Conservation (phyloP, 2,329 filamentous ascomycete species). For the Colletotrichum sp. region DNA sequence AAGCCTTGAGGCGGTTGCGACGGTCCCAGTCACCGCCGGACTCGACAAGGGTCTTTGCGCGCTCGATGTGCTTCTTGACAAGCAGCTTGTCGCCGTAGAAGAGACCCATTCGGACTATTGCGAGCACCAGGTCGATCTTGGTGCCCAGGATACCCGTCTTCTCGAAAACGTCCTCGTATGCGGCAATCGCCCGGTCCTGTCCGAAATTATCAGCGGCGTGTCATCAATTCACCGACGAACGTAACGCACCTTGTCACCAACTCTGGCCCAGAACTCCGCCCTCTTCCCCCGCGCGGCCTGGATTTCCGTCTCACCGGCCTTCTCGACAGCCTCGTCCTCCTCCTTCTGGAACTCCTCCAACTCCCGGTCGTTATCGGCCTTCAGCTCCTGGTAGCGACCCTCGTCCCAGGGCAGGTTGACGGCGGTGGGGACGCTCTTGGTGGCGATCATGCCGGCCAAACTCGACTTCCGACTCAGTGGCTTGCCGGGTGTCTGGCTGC, state of each 20-base stretch:
- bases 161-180: constrained; percentile 92
- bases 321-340: constrained; percentile 92
- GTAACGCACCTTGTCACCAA: constrained; percentile 85
- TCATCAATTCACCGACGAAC: background rate
- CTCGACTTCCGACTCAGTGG: constrained; percentile 72
- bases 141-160: constrained; percentile 97
- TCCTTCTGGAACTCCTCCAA: constrained; percentile 80
- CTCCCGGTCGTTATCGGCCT: constrained; percentile 79
- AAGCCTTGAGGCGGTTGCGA: constrained; percentile 97
- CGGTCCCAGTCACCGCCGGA: constrained; percentile 98
- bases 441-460: constrained; percentile 76
- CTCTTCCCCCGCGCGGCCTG: constrained; percentile 91
- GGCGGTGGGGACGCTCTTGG: constrained; percentile 66
- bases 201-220: constrained; percentile 14
- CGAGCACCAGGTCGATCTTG: constrained; percentile 96
- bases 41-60: constrained; percentile 88
- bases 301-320: constrained; percentile 95
- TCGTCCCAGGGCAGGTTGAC: constrained; percentile 90
- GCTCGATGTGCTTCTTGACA: constrained; percentile 92
- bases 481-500: constrained; percentile 52
- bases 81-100: constrained; percentile 95
- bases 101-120: constrained; percentile 92
- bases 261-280: constrained; percentile 93
- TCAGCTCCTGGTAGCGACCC: constrained; percentile 77
- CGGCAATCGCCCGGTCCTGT: constrained; percentile 91